These are phyloP conservation scores for Thymus mandschuricus DNA, from an alignment of 257 asterid genomes.

Conservation along the genomic window DNA sequence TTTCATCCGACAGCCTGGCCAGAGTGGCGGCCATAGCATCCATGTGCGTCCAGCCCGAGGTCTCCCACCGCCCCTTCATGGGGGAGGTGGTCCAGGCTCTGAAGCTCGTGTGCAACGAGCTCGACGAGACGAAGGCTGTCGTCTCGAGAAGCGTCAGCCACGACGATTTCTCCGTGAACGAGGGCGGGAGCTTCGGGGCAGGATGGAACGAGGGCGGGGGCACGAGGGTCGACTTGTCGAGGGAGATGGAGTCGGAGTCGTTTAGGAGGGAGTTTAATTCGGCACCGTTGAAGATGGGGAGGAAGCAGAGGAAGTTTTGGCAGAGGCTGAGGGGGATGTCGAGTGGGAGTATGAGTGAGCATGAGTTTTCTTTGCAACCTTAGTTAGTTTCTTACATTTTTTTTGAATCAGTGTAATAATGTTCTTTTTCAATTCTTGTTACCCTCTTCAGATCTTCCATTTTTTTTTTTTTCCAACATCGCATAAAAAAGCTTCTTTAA, in stretches of 20 bases:
- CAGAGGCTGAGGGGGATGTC: slow-evolving; percentile 60
- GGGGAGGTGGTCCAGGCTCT: slow-evolving; percentile 97
- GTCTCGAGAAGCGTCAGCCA: slow-evolving; percentile 69
- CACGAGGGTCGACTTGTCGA: slow-evolving; percentile 45
- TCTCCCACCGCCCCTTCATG: slow-evolving; percentile 96
- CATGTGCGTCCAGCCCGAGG: slow-evolving; percentile 98
- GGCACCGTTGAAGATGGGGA: slow-evolving; percentile 68
- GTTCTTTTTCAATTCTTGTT: no score
- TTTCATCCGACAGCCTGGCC: slow-evolving; percentile 55
- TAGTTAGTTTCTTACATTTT: slow-evolving; percentile 16
- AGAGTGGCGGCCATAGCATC: slow-evolving; percentile 92
- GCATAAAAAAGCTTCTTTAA: no score
- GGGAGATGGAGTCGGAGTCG: slow-evolving; percentile 65
- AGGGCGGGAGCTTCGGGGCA: slow-evolving; percentile 45
- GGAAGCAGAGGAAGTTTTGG: slow-evolving; percentile 66
- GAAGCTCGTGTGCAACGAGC: slow-evolving; percentile 84
- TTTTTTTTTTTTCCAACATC: no score
- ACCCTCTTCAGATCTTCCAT: no score
- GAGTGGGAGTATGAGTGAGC: slow-evolving; percentile 85
- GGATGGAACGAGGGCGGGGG: slow-evolving; percentile 37
- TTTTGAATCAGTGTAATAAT: no score
- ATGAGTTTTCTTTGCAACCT: slow-evolving; percentile 46
- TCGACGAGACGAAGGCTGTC: slow-evolving; percentile 59
- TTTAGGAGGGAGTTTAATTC: slow-evolving; percentile 81
- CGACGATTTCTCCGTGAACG: slow-evolving; percentile 46